phyloP scores from a whole-genome alignment of 2,329 filamentous ascomycete species.

The Diaporthe citrichinensis region DNA sequence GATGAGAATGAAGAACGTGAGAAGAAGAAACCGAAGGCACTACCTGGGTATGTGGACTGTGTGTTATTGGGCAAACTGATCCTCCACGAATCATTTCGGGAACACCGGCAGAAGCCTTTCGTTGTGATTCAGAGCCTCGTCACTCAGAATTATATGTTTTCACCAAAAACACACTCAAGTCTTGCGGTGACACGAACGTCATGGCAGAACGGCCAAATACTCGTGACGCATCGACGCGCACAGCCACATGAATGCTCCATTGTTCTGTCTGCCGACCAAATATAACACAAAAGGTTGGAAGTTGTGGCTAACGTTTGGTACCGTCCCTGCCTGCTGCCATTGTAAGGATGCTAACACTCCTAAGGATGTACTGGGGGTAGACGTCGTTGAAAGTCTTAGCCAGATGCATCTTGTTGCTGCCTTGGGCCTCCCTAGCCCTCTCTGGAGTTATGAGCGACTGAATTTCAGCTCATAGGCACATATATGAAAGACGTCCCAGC shows the following conservation, averaged over 20 bases:
- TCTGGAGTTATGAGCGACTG: neutral
- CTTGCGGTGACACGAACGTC: neutral
- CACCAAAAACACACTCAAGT: neutral
- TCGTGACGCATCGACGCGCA: neutral
- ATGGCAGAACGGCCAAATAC: neutral
- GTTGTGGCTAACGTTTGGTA: neutral
- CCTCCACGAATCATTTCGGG: neutral
- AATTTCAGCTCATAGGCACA: neutral
- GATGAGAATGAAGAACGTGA: neutral
- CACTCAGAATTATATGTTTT: neutral
- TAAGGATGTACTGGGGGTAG: too few relatives aligned
- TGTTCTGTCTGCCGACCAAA: neutral
- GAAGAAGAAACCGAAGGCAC: neutral
- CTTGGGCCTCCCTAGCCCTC: too few relatives aligned
- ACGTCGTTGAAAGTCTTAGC: neutral
- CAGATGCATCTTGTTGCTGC: neutral
- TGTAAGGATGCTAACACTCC: neutral
- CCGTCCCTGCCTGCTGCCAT: neutral
- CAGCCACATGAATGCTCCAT: neutral
- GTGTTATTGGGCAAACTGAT: neutral
- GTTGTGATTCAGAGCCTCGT: neutral
- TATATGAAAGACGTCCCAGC: neutral
- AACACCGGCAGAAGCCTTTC: neutral
- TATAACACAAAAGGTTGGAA: neutral
- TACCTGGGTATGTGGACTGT: neutral